phyloP scores from a whole-genome alignment of 2,329 filamentous ascomycete species.

The Pseudogymnoascus sp. region DNA sequence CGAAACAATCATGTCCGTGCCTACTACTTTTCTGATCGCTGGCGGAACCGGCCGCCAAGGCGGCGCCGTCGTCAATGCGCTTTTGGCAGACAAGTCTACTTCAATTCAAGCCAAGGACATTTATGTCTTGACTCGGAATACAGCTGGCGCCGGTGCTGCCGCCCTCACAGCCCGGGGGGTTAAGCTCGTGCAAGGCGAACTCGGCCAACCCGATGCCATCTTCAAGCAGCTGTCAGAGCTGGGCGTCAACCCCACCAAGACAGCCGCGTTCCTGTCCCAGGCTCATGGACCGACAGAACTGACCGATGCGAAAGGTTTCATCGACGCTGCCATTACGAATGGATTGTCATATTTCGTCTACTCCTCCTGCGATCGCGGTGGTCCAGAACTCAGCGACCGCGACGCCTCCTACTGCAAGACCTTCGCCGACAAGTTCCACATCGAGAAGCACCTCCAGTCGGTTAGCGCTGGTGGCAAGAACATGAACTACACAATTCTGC shows the following conservation, averaged over 20 bases:
- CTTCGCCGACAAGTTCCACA: conserved; percentile 47
- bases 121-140: conserved; percentile 51
- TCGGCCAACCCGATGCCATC: conserved; percentile 42
- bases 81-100: conserved; percentile 27
- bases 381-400: conserved; percentile 35
- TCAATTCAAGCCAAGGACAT: conserved; percentile 35
- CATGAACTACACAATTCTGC: conserved; percentile 48
- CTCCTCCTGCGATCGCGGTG: conserved; percentile 49
- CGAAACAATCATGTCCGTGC: background rate
- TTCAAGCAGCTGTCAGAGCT: conserved; percentile 36
- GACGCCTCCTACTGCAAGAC: conserved; percentile 44
- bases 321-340: conserved; percentile 42
- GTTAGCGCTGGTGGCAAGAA: conserved; percentile 27
- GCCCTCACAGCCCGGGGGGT: conserved; percentile 40
- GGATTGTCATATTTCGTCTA: conserved; percentile 48
- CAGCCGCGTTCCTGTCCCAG: conserved; percentile 32
- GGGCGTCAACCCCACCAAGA: conserved; percentile 46
- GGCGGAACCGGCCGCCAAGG: conserved; percentile 44
- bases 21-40: conserved; percentile 30
- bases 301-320: conserved; percentile 42
- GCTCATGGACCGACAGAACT: conserved; percentile 33
- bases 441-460: conserved; percentile 46
- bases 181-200: conserved; percentile 47
- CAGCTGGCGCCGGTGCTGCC: conserved; percentile 38
- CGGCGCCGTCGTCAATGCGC: conserved; percentile 35